Base-by-base conservation (phyloP, 1,284 basidiomycete genomes). In the Termitomyces sp. region DNA sequence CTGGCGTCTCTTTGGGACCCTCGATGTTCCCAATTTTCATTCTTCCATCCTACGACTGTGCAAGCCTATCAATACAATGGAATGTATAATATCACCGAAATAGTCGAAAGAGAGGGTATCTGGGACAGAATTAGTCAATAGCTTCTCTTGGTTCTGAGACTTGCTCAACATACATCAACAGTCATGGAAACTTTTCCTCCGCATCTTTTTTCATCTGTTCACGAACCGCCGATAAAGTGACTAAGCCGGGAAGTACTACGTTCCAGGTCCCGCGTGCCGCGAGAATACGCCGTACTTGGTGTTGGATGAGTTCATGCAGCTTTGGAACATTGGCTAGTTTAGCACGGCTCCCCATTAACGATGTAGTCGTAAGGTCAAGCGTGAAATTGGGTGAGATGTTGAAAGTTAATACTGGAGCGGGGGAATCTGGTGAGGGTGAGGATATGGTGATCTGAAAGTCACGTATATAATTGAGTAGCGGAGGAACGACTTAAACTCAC, bases 271-370 rank as follows among this genome's bases (percentile, higher is more conserved):
- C 83, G 53, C 76, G 77, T n/a, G 82, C 72, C 30, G 77, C 72
- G 24, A 91, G 74, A 14, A 77, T 68, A 46, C 74, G 75, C 45
- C 80, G 74, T 10, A 88, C 79, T 71, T 90, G 87, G 61, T 83
- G 77, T 60, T 88, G 81, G 38, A 91, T 90, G 43, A 91, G 72
- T 64, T 91, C 88, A 58, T 91, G 89, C 11, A 91, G 70, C 65
- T 91, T 91, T 24, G 89, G 88, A 3, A 91, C 86, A 61, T 91
- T 87, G 34, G 86, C 87, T 1, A 91, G 75, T 67, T 91, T 89
- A 34, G 89, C 88, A 37, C 88, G 82, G 59, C 87, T 91, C 35
- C 88, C 88, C 78, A 91, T 82, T 2, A 90, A 75, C 21, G 89
- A 91, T 6, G 81, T 87, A 26, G 84, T 90, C 47, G 81, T 80